These are phyloP conservation scores for Salvia sclarea DNA, from an alignment of 305 asterid species.

Conservation along the genomic window DNA sequence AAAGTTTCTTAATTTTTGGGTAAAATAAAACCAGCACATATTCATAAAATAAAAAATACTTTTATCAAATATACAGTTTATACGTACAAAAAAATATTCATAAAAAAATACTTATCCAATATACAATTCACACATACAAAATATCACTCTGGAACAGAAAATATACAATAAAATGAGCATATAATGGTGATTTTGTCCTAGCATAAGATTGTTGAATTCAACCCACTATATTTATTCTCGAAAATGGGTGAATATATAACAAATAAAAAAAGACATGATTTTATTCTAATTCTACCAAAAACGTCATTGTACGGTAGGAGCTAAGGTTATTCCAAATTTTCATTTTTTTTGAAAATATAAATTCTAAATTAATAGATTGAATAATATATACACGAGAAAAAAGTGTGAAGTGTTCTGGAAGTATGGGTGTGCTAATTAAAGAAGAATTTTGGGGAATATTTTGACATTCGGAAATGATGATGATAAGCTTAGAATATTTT, in stretches of 20 bases:
- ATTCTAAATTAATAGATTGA: constrained; percentile 12
- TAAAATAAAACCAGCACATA: no score
- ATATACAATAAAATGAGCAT: background rate
- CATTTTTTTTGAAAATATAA: no score
- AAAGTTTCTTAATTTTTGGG: no score
- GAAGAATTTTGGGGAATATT: constrained; percentile 30
- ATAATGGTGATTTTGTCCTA: background rate
- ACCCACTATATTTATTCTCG: background rate
- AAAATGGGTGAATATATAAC: background rate
- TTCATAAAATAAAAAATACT: no score
- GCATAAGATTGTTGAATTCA: background rate
- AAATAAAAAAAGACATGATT: background rate
- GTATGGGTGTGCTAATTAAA: constrained; percentile 8
- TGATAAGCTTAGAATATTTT: constrained; percentile 36
- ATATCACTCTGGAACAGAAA: no score
- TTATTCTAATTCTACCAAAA: constrained; percentile 7
- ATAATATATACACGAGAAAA: background rate
- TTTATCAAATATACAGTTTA: no score
- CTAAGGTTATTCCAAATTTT: constrained; percentile 13
- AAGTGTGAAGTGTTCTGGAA: background rate
- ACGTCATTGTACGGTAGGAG: constrained; percentile 17
- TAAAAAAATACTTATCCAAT: no score
- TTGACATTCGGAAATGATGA: constrained; percentile 41
- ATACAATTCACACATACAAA: no score
- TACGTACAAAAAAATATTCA: no score